Evolutionary conservation across 1,284 basidiomycete genomes (phyloP).

Genomic region (Takashimella koratensis): DNA sequence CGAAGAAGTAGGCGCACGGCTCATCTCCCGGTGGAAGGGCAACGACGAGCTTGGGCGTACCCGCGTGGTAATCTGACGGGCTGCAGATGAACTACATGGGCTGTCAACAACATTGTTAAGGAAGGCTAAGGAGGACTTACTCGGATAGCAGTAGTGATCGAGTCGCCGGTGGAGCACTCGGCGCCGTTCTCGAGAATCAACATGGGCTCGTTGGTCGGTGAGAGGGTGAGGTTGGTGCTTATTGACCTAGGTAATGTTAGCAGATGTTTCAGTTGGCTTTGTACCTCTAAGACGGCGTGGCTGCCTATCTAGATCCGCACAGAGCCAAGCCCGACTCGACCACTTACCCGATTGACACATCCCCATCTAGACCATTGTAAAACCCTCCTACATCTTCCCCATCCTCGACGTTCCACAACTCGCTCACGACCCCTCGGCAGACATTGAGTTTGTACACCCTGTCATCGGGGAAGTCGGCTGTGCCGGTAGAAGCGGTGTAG

Average conservation of each 20-base stretch:
- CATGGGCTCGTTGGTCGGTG: slow-evolving; percentile 41
- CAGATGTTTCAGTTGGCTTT: neutral
- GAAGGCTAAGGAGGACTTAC: slow-evolving; percentile 17
- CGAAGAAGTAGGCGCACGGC: slow-evolving; percentile 48
- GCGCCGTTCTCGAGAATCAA: slow-evolving; percentile 38
- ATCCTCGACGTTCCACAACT: slow-evolving; percentile 43
- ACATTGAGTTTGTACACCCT: slow-evolving; percentile 44
- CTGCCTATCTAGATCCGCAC: neutral
- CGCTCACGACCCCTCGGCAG: slow-evolving; percentile 42
- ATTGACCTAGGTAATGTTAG: slow-evolving; percentile 12
- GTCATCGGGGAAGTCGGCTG: slow-evolving; percentile 5
- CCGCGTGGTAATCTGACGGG: slow-evolving; percentile 38
- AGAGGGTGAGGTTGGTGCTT: slow-evolving; percentile 31
- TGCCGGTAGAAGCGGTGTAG: slow-evolving; percentile 31
- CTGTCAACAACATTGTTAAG: neutral
- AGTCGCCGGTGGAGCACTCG: slow-evolving; percentile 33
- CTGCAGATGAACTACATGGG: slow-evolving; percentile 40
- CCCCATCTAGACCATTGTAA: slow-evolving; percentile 29
- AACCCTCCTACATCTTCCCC: slow-evolving; percentile 40
- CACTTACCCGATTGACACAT: slow-evolving; percentile 44
- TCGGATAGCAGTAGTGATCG: slow-evolving; percentile 37
- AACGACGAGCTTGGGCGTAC: slow-evolving; percentile 39
- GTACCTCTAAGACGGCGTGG: neutral
- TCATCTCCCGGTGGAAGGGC: slow-evolving; percentile 38
- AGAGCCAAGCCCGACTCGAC: neutral